Base-by-base conservation (phyloP, 148 eudicot species). In the Oxyria digyna region DNA sequence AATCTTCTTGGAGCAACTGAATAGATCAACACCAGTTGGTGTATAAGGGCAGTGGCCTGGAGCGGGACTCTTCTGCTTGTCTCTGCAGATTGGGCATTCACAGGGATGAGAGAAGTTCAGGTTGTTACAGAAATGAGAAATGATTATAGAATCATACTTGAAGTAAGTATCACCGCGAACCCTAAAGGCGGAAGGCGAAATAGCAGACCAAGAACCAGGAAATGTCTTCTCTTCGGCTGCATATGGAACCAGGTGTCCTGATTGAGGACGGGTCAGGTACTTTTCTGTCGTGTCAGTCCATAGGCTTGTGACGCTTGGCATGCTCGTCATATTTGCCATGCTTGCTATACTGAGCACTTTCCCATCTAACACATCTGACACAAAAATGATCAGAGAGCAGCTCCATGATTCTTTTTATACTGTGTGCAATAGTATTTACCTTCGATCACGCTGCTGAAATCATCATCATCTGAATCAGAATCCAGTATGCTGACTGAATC, bases 1-100 rank as follows among this genome's bases (percentile, higher is more conserved):
- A 41, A 91, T 82, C 82, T 91, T 91, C 32, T 77, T 78, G 31
- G 92, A 74, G 66, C 82, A 79, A 62, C 76, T 79, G 62, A 88
- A 91, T 62, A 88, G 59, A 78, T 91, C 97, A 27, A 75, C 84
- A 23, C 97, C 96, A 48, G 87, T 85, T 14, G 97, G 91, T 26
- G 71, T 72, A 49, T 91, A 91, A 8, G 97, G 96, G 62, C 88
- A 79, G 73, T 78, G 84, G 59, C 82, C 69, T 23, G 88, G 83
- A 73, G 96, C 96, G 42, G 81, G 62, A 40, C 49, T 73, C 67
- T 91, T 91, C 73, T 69, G 75, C 31, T 85, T 88, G 80, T 91
- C 96, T 80, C 96, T 91, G 88, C 77, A 79, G 29, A 45, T 33
- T 38, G 66, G 41, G 9, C 8, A n/a, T 14, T 57, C 35, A 4